Evolutionary conservation across 148 eudicot genomes (phyloP), one percentile per base, ranked within the genome.

Genomic region (Pouteria glomerata): DNA sequence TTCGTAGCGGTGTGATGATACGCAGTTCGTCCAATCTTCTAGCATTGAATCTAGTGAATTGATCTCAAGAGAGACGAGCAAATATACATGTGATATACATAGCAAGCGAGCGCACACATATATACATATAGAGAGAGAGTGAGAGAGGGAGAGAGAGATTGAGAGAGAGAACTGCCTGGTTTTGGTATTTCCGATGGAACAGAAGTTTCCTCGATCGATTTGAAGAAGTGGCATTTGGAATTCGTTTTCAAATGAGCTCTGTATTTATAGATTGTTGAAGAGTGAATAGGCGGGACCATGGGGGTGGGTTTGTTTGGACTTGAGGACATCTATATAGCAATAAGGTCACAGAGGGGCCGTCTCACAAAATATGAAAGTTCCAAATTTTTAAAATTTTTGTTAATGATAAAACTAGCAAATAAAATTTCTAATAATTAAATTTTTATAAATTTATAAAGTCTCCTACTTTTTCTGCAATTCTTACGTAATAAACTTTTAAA

Each of bases 231-330:
- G 1, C 0, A 2, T n/a, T 19, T 35, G 2, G 35, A 35, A 19
- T 8, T 4, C 21, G 66, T 2, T 6, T 60, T 61, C 24, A 27
- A n/a, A 61, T 61, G 27, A 61, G 16, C 45, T 35, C 45, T 35
- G 16, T n/a, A 19, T 61, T 61, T 61, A 61, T 61, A n/a, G n/a
- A 61, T 0, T 35, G 66, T 34, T 13, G 42, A 27, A 24, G 2
- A 37, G 73, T 39, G 73, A 41, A 57, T 10, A 35, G 29, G 53
- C 64, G 33, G 51, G 73, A n/a, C n/a, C n/a, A n/a, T n/a, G n/a
- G n/a, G n/a, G n/a, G n/a, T n/a, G n/a, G n/a, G n/a, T n/a, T n/a
- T n/a, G n/a, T n/a, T n/a, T n/a, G n/a, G n/a, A n/a, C n/a, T n/a
- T n/a, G n/a, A n/a, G n/a, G n/a, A n/a, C n/a, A n/a, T n/a, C n/a